Base-by-base conservation (phyloP, 805 yeast species). In the Starmerella kuoi region DNA sequence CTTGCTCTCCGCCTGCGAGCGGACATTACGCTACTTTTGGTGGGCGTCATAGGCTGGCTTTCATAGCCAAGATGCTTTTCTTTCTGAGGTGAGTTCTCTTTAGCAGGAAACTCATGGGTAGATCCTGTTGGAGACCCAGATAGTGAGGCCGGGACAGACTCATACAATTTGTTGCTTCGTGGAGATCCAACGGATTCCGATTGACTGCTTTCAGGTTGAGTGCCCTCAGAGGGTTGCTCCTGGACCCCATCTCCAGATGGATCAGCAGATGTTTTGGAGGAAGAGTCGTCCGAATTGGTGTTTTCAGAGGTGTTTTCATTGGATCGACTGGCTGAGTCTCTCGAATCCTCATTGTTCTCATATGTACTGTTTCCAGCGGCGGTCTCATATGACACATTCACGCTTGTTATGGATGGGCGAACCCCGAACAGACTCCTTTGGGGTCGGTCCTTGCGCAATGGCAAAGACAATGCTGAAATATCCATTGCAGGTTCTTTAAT, bases 301-400 rank as follows among this genome's bases (percentile, higher is more conserved):
- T 9, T 9, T 8, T 7, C 18, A 9, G 12, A 9, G 28, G 9
- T 9, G 12, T 25, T 14, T 14, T 9, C 12, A 9, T 14, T 14
- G 28, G 12, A 25, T 25, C 14, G 28, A 25, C 12, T 14, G 9
- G 9, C 28, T 11, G 28, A 9, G 9, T 25, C 28, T 9, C 14
- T 14, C 8, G 18, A 7, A 9, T n/a, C 9, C 18, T 30, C 18
- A 19, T n/a, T 15, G 18, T 30, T 19, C 8, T 9, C 18, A 19
- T 30, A 30, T 9, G 12, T 30, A 14, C 18, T 4, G 26, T 33
- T n/a, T 7, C 18, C 37, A 6, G 37, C 24, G 7, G 54, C 53
- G 5, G 54, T 43, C 24, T 43, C 52, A 38, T 51, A 51, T 33
- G 44, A 45, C 19, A 51, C 46, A 27, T 51, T 51, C 32, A 51